Base-by-base conservation (phyloP, 1,284 basidiomycete species). In the Naganishia albida region DNA sequence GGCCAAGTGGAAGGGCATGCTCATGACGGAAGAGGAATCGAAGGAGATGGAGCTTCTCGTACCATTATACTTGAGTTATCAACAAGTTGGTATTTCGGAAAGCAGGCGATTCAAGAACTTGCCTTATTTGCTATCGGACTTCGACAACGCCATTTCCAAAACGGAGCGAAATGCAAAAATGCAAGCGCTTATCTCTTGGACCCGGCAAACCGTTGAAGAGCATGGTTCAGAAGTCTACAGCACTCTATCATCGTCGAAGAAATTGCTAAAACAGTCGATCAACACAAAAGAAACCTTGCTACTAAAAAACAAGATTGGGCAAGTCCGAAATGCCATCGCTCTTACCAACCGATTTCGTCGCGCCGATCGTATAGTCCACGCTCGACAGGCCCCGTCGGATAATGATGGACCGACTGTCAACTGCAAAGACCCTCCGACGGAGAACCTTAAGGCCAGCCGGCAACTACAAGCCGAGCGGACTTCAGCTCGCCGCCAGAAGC, bases 21-120 rank as follows among this genome's bases (percentile, higher is more conserved):
- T 20, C 7, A 39, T 39, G 30, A 26, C 56, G 23, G 12, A 39
- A 23, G 20, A 38, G 4, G 28, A 53, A 30, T 16, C 30, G 2
- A 40, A 12, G 2, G 56, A 60, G 26, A 49, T 40, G 46, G 20
- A 12, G 16, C 20, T 15, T 13, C 25, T 46, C 20, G 49, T 60
- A 16, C 46, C 56, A 18, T 34, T 60, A 15, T 50, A 39, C 18
- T 30, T 50, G 18, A 38, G n/a, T 39, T 50, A 49, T 50, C 34
- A 10, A 20, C 23, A 13, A 16, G n/a, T 34, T 6, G 56, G 56
- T 23, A 40, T 60, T 16, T 16, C 23, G 20, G 15, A 49, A 8
- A 39, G 34, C 13, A 26, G 8, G 10, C 8, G 40, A 16, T 60
- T 40, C 25, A 20, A 15, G 10, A 20, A n/a, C 2, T 18, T 49